Percentiles rank a stretch among this genome's conserved stretches.
phyloP scores from a whole-genome alignment of 192 early-diverging fungal genomes.

The Podila horticola region DNA sequence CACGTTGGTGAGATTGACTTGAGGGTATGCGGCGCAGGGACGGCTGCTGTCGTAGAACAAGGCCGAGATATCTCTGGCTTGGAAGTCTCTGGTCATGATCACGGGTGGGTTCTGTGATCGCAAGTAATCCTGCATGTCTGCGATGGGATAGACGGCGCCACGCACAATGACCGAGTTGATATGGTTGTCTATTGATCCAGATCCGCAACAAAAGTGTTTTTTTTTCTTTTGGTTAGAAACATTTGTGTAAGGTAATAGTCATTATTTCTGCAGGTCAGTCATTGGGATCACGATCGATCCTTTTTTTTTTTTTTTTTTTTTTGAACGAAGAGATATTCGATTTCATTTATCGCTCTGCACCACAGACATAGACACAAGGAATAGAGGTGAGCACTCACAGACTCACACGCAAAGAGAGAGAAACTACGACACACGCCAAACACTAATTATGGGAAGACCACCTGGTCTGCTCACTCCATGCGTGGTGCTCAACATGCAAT shows the following conservation, averaged over 20 bases:
- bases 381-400: no score
- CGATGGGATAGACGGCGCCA: slow-evolving; percentile 19
- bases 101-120: background rate
- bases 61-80: slow-evolving; percentile 16
- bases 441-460: no score
- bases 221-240: background rate
- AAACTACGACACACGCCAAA: no score
- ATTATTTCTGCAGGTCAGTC: no score
- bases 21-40: slow-evolving; percentile 16
- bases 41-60: slow-evolving; percentile 28
- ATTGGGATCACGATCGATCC: no score
- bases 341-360: no score
- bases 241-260: background rate
- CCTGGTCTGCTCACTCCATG: no score
- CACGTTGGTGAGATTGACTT: slow-evolving; percentile 6
- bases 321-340: no score
- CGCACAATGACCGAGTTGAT: slow-evolving; percentile 25
- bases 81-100: slow-evolving; percentile 22
- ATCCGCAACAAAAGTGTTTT: background rate
- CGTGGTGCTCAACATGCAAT: no score
- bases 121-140: slow-evolving; percentile 13
- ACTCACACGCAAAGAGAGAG: no score
- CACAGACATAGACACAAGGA: no score
- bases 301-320: no score
- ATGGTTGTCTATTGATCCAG: slow-evolving; percentile 17